Conservation (phyloP, 768 basidiomycete species). For the Dacryopinax primogenitus region DNA sequence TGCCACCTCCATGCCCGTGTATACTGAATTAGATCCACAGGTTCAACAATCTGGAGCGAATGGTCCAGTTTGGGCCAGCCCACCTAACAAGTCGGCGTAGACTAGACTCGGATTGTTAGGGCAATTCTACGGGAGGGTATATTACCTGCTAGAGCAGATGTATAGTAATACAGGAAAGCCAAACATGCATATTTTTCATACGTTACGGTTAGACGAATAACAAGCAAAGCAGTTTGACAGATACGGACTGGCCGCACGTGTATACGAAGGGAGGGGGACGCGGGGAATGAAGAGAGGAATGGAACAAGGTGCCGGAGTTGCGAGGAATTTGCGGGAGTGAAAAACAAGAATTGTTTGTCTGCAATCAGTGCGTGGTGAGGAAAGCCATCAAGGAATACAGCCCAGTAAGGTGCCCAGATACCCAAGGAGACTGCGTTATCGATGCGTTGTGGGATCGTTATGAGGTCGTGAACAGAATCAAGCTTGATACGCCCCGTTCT, state of each 20-base stretch:
- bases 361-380: conserved; percentile 7
- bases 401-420: conserved; percentile 8
- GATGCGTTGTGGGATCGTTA: conserved; percentile 1
- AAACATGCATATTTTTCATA: conserved; percentile 8
- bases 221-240: conserved; percentile 4
- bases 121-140: conserved; percentile 7
- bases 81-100: not conserved
- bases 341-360: conserved; percentile 7
- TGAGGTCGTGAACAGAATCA: conserved; percentile 8
- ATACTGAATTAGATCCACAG: not conserved
- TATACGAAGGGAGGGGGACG: not conserved
- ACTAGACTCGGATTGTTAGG: not conserved
- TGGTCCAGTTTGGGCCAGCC: not conserved
- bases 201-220: conserved; percentile 9
- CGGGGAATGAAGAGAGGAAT: not conserved
- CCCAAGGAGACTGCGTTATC: conserved; percentile 9
- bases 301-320: not conserved
- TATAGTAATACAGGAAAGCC: conserved; percentile 9
- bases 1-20: no score
- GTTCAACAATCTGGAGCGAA: not conserved
- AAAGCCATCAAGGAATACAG: conserved; percentile 10
- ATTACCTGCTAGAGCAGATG: conserved; percentile 8
- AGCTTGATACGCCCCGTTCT: conserved; percentile 5
- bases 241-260: conserved; percentile 9
- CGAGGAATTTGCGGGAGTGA: not conserved